Evolutionary conservation across 176 grass and related monocot genomes (phyloP).

Genomic region (Zoysia japonica): DNA sequence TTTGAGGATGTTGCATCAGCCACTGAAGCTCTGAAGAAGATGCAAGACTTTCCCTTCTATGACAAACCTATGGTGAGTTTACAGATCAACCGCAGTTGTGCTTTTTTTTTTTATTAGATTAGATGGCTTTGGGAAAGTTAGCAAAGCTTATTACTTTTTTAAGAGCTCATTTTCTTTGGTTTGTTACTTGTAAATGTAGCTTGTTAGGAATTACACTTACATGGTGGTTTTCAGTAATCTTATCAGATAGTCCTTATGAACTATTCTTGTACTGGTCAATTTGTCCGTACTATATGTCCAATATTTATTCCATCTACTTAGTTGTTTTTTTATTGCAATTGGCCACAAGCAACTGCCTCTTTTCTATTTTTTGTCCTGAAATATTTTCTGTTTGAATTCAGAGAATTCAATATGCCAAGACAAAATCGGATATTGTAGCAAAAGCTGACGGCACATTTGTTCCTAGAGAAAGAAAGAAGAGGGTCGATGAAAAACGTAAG

Average conservation of each 20-base stretch:
- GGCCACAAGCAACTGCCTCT: neutral
- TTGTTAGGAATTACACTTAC: no score
- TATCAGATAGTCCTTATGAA: neutral
- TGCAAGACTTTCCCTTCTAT: constrained; percentile 95
- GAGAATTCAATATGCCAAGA: constrained; percentile 99
- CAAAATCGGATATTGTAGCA: constrained; percentile 89
- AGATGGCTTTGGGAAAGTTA: no score
- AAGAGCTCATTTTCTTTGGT: no score
- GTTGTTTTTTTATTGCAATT: constrained; percentile 10
- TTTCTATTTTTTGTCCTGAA: constrained; percentile 17
- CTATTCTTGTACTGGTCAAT: neutral
- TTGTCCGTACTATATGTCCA: neutral
- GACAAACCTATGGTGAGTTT: constrained; percentile 81
- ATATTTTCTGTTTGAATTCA: constrained; percentile 43
- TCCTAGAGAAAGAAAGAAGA: constrained; percentile 88
- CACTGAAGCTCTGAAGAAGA: constrained; percentile 83
- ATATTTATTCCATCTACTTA: neutral
- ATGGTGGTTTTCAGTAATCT: neutral
- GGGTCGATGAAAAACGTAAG: constrained; percentile 79
- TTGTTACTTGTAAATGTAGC: no score
- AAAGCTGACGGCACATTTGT: constrained; percentile 87
- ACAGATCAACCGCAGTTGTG: neutral
- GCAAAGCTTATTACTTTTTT: no score
- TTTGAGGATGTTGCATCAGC: constrained; percentile 92
- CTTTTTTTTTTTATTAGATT: neutral